These are phyloP conservation scores for Corchorus olitorius DNA, from an alignment of 345 rosid species.

Conservation along the genomic window DNA sequence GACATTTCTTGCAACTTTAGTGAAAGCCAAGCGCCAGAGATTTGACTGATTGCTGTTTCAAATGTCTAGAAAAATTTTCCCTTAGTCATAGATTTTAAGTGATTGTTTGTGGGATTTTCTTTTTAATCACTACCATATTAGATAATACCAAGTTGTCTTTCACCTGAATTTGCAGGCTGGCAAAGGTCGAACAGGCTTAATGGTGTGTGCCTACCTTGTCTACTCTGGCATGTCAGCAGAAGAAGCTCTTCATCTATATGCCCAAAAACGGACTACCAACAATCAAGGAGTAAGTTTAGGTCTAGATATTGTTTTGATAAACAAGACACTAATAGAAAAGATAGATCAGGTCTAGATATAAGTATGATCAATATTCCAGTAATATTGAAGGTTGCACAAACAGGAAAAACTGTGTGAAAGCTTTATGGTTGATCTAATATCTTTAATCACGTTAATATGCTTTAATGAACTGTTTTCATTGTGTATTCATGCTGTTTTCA, in stretches of 20 bases:
- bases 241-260: conserved; percentile 85
- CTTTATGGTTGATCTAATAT: no score
- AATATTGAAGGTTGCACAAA: no score
- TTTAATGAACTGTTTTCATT: no score
- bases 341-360: no score
- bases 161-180: conserved; percentile 69
- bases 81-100: background rate
- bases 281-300: conserved; percentile 76
- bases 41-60: background rate
- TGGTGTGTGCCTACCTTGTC: conserved; percentile 88
- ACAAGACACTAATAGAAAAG: no score
- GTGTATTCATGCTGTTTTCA: background rate
- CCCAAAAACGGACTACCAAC: conserved; percentile 86
- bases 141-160: conserved; percentile 2
- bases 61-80: background rate
- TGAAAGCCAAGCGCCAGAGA: background rate
- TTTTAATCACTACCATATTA: background rate
- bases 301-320: no score
- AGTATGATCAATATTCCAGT: no score
- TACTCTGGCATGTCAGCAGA: conserved; percentile 80
- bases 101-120: background rate
- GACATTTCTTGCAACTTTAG: background rate
- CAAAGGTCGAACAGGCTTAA: conserved; percentile 90
- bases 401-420: no score
- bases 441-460: no score